Evolutionary conservation across 2,329 filamentous ascomycete genomes (phyloP).

Genomic region (Exserohilum rostratum): DNA sequence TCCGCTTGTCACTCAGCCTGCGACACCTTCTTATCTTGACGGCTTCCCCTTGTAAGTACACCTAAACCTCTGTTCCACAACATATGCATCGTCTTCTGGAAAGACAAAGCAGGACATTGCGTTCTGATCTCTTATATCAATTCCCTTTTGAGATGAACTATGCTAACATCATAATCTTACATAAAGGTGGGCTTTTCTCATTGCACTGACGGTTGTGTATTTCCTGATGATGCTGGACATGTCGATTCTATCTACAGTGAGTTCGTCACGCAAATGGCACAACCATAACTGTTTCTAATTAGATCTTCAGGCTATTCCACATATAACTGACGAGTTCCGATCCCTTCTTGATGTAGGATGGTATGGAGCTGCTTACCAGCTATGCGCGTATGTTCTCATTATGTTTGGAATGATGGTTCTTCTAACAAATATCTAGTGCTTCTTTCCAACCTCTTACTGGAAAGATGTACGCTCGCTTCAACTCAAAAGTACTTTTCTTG

Average conservation of each 20-base stretch:
- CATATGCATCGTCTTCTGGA: not conserved
- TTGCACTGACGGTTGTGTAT: not conserved
- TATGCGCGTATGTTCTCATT: not conserved
- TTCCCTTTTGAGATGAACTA: not conserved
- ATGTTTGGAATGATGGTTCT: not conserved
- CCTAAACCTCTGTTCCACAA: not conserved
- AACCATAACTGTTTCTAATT: not conserved
- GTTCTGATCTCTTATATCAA: not conserved
- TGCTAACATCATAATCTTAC: not conserved
- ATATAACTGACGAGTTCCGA: not conserved
- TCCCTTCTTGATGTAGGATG: not conserved
- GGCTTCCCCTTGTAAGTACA: not conserved
- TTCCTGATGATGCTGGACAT: slow-evolving; percentile 1
- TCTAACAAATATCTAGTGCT: not conserved
- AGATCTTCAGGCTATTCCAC: not conserved
- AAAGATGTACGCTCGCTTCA: slow-evolving; percentile 21
- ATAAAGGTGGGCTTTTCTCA: not conserved
- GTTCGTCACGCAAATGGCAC: not conserved
- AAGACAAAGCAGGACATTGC: not conserved
- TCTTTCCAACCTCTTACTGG: slow-evolving; percentile 18
- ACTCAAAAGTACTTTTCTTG: slow-evolving; percentile 3
- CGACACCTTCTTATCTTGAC: not conserved
- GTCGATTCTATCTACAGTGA: slow-evolving; percentile 2
- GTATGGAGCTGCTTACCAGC: not conserved
- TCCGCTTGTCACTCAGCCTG: not conserved